Evolutionary conservation across 108 stramenopile genomes (phyloP).

Genomic region (Skeletonema menzelii): DNA sequence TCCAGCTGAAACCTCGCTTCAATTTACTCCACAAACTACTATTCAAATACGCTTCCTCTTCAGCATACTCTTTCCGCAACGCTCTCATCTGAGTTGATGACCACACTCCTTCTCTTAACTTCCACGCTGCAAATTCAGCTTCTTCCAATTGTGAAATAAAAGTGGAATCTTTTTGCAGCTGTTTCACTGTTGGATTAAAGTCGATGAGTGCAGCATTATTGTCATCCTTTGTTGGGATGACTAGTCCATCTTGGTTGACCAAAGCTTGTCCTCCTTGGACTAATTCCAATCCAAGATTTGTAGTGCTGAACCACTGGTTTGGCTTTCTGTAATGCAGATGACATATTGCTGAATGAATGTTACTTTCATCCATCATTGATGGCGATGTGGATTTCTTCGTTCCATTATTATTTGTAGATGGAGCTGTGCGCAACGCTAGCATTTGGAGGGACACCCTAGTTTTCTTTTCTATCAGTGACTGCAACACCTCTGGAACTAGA

Average conservation of each 20-base stretch:
- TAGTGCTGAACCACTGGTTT: constrained; percentile 44
- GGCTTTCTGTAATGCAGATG: constrained; percentile 49
- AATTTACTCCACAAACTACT: background rate
- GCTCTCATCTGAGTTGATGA: constrained; percentile 44
- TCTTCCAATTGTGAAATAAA: constrained; percentile 62
- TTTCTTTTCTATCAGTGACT: constrained; percentile 47
- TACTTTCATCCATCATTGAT: background rate
- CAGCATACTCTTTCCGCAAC: constrained; percentile 43
- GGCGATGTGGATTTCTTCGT: background rate
- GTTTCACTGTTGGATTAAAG: constrained; percentile 52
- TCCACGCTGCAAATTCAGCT: constrained; percentile 62
- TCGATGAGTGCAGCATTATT: constrained; percentile 30
- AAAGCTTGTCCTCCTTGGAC: constrained; percentile 30
- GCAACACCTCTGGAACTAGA: constrained; percentile 27
- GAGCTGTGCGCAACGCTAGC: constrained; percentile 37
- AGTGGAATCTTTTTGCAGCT: constrained; percentile 59
- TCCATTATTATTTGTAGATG: background rate
- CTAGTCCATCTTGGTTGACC: constrained; percentile 4
- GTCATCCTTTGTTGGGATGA: constrained; percentile 3
- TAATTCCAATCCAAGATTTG: constrained; percentile 34
- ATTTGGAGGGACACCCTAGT: constrained; percentile 58
- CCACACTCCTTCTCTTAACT: constrained; percentile 70
- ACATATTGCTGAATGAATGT: constrained; percentile 55
- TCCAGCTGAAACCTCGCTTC: background rate
- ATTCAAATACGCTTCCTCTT: constrained; percentile 19